These are phyloP conservation scores for Phytophthora litchii DNA, from an alignment of 352 stramenopile species.

Conservation along the genomic window DNA sequence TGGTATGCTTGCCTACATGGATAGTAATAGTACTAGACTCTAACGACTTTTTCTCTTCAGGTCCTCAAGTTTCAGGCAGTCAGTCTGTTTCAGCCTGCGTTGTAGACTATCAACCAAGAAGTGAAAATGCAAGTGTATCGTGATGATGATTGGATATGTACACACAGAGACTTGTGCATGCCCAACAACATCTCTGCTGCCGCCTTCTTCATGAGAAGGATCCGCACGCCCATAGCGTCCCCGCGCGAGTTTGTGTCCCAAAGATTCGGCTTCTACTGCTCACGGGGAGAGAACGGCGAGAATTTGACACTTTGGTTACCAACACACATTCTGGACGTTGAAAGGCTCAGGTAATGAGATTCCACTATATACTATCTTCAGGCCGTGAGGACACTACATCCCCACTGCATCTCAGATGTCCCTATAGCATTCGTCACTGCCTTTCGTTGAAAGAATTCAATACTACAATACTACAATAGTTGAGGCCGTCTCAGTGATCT, in stretches of 20 bases:
- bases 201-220: conserved; percentile 48
- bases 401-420: conserved; percentile 76
- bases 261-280: conserved; percentile 90
- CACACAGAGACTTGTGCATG: conserved; percentile 36
- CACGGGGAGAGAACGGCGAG: conserved; percentile 70
- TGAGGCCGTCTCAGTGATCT: conserved; percentile 88
- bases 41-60: conserved; percentile 26
- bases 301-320: conserved; percentile 93
- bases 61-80: conserved; percentile 61
- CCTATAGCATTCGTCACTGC: conserved; percentile 91
- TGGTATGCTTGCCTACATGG: not conserved
- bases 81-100: conserved; percentile 23
- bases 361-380: conserved; percentile 88
- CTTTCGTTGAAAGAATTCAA: conserved; percentile 28
- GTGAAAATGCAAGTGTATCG: not conserved
- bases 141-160: conserved; percentile 28
- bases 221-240: conserved; percentile 26
- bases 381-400: conserved; percentile 40
- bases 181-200: conserved; percentile 77
- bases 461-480: conserved; percentile 7
- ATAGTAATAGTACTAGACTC: not conserved
- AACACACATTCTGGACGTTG: not conserved
- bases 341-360: conserved; percentile 93
- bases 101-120: not conserved
- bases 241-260: conserved; percentile 63